Base-by-base conservation (phyloP, 306 rosid genomes). In the Cicer bijugum region DNA sequence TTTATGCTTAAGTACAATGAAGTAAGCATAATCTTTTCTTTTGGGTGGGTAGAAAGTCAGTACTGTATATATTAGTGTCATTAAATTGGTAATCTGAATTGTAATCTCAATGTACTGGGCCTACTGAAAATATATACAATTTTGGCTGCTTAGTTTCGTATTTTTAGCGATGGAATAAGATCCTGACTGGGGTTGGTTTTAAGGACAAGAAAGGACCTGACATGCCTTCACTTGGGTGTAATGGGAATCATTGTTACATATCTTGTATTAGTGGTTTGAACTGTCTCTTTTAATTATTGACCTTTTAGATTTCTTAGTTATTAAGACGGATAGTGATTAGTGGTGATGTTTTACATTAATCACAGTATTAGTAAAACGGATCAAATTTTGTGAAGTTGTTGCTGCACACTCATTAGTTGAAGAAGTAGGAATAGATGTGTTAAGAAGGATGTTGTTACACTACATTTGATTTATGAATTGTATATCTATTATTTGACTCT, bases 11-110 rank as follows among this genome's bases (percentile, higher is more conserved):
- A 47, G 19, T 9, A 72, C 11, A 50, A 46, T 43, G 12, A 67
- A 76, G 68, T 48, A n/a, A 8, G 33, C 9, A 19, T 37, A 8
- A 62, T 50, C 48, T 23, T 37, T 60, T 62, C 65, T 39, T 61
- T 78, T 70, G 23, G 40, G 38, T 50, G 45, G 39, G 33, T 37
- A 66, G 58, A 55, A 66, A 51, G 57, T 17, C 5, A 23, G 44
- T 60, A 19, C 38, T 38, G n/a, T 40, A 40, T 35, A 47, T 35
- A 12, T 43, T 55, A 71, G 19, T 71, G 15, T 55, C 19, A 19
- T 61, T 52, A 69, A 71, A 42, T 53, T 43, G 73, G 61, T 79
- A 19, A 8, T 52, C 50, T 64, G 47, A 71, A 55, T 59, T 71
- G 23, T 62, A 42, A 23, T 52, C 57, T 48, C 39, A n/a, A 61